phyloP scores from a whole-genome alignment of 2,329 filamentous ascomycete species.

The Blumeriella jaapii region DNA sequence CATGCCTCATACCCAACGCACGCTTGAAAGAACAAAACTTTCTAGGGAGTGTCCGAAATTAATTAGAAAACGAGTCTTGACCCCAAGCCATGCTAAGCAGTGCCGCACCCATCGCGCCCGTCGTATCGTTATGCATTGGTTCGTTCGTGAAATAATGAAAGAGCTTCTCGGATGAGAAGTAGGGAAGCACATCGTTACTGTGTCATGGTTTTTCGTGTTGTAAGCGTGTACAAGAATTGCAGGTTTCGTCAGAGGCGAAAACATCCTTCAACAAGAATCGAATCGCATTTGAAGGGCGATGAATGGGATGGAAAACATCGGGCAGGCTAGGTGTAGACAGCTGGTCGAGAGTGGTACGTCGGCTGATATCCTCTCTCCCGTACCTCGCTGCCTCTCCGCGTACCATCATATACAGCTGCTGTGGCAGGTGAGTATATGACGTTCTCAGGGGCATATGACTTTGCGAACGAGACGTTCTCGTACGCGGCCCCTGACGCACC shows the following conservation, averaged over 20 bases:
- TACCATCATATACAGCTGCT: slow-evolving; percentile 3
- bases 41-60: background rate
- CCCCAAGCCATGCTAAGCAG: slow-evolving; percentile 2
- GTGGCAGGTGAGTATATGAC: slow-evolving; percentile 7
- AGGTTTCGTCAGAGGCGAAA: slow-evolving; percentile 2
- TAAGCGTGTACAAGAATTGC: slow-evolving; percentile 7
- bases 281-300: slow-evolving; percentile 1
- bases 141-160: slow-evolving; percentile 2
- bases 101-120: slow-evolving; percentile 2
- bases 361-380: slow-evolving; percentile 6
- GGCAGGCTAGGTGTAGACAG: background rate
- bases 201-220: slow-evolving; percentile 5
- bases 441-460: no score
- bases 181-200: slow-evolving; percentile 7
- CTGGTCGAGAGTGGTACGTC: background rate
- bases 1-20: slow-evolving; percentile 1
- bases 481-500: slow-evolving; percentile 1
- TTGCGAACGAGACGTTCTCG: no score
- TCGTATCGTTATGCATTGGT: slow-evolving; percentile 3
- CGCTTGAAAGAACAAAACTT: background rate
- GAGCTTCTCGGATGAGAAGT: slow-evolving; percentile 3
- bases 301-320: background rate
- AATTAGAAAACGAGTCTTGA: background rate
- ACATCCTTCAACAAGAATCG: background rate
- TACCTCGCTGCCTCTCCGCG: slow-evolving; percentile 3